Conservation (phyloP, 2,329 filamentous ascomycete genomes). For the Aspergillus ibericus region DNA sequence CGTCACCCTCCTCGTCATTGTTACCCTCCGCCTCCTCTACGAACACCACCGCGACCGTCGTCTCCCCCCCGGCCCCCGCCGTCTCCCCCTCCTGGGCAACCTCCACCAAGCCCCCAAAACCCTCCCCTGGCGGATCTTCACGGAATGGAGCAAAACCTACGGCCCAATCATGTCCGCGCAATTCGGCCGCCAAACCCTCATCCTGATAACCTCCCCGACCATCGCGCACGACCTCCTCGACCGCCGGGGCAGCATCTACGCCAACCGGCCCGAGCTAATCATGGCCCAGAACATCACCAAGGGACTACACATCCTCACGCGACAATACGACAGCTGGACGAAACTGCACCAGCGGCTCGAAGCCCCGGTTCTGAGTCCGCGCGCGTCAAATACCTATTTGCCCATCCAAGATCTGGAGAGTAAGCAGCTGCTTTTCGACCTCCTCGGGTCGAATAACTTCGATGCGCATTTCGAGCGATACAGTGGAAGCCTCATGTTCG, state of each 20-base stretch:
- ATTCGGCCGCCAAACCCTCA: slow-evolving; percentile 32
- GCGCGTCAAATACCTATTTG: slow-evolving; percentile 36
- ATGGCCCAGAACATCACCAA: slow-evolving; percentile 50
- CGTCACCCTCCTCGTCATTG: background rate
- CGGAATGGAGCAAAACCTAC: slow-evolving; percentile 36
- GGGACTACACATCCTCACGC: slow-evolving; percentile 43
- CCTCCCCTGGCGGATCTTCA: slow-evolving; percentile 27
- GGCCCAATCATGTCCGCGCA: slow-evolving; percentile 35
- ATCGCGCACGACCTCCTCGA: slow-evolving; percentile 57
- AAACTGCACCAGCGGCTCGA: slow-evolving; percentile 43
- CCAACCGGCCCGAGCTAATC: slow-evolving; percentile 52
- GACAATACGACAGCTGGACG: slow-evolving; percentile 44
- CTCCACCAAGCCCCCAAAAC: slow-evolving; percentile 30
- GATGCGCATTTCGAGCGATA: slow-evolving; percentile 51
- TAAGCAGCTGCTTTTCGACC: slow-evolving; percentile 45
- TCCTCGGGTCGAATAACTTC: slow-evolving; percentile 44
- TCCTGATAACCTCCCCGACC: slow-evolving; percentile 51
- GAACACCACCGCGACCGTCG: slow-evolving; percentile 13
- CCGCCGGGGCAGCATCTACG: slow-evolving; percentile 54
- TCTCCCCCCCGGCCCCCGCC: slow-evolving; percentile 30
- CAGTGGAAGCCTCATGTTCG: slow-evolving; percentile 51
- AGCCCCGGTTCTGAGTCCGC: slow-evolving; percentile 34
- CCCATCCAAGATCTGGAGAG: slow-evolving; percentile 50
- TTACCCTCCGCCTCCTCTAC: slow-evolving; percentile 13
- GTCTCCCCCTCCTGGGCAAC: slow-evolving; percentile 35